Evolutionary conservation across 2,329 filamentous ascomycete genomes (phyloP).

Genomic region (Penicillium sp.): DNA sequence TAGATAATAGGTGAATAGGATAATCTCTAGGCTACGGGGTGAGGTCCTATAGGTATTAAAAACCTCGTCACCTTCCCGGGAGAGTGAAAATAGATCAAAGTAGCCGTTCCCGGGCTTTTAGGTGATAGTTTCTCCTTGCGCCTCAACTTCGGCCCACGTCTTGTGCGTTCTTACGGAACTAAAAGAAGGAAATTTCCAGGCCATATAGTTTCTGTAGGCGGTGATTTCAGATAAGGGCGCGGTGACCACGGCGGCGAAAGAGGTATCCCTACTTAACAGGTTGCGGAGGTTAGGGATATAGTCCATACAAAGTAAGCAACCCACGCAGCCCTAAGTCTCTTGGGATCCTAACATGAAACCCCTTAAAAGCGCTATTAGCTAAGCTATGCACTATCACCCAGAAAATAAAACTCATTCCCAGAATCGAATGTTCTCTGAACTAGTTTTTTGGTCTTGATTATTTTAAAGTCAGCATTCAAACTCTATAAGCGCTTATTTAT

Average conservation of each 20-base stretch:
- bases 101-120: constrained; percentile 31
- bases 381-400: neutral
- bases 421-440: constrained; percentile 10
- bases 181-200: constrained; percentile 53
- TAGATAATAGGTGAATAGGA: constrained; percentile 29
- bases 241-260: constrained; percentile 49
- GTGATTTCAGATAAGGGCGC: constrained; percentile 47
- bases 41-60: constrained; percentile 30
- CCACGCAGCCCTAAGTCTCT: constrained; percentile 45
- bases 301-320: constrained; percentile 50
- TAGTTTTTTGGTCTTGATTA: neutral
- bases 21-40: constrained; percentile 24
- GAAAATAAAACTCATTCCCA: neutral
- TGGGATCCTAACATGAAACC: constrained; percentile 54
- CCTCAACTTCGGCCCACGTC: constrained; percentile 21
- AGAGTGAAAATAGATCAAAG: constrained; percentile 57
- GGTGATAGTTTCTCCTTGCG: constrained; percentile 21
- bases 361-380: neutral
- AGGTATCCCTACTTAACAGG: constrained; percentile 47
- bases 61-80: constrained; percentile 22
- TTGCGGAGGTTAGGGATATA: constrained; percentile 47
- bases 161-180: constrained; percentile 27
- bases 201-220: constrained; percentile 46
- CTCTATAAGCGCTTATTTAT: too few relatives aligned
- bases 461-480: neutral